phyloP scores from a whole-genome alignment of 805 yeast genomes.

The Cyberlindnera suaveolens region DNA sequence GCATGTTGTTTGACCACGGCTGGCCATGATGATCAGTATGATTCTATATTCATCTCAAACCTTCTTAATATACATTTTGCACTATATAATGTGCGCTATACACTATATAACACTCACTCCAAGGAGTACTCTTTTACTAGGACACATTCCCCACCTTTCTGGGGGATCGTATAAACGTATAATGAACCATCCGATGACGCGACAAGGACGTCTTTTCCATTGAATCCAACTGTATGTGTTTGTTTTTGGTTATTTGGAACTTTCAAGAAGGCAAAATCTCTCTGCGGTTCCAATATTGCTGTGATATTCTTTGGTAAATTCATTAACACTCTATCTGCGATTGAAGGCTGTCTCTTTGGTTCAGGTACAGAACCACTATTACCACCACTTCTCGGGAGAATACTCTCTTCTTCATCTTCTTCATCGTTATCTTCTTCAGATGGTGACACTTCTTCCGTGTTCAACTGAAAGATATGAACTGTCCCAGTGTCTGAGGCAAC shows the following conservation, averaged over 20 bases:
- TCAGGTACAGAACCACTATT: neutral
- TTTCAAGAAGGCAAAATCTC: conserved; percentile 58
- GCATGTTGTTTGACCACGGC: conserved; percentile 86
- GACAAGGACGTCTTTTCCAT: conserved; percentile 15
- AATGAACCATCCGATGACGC: conserved; percentile 41
- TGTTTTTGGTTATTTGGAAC: conserved; percentile 20
- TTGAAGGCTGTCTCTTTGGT: conserved; percentile 14
- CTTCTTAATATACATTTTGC: neutral
- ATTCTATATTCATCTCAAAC: neutral
- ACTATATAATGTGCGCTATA: no score
- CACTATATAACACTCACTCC: conserved; percentile 2
- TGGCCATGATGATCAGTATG: conserved; percentile 23
- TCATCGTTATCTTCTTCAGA: conserved; percentile 4
- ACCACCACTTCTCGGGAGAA: conserved; percentile 9
- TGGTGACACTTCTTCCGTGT: neutral
- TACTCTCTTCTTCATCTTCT: conserved; percentile 10
- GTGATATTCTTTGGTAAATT: conserved; percentile 27
- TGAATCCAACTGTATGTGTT: conserved; percentile 13
- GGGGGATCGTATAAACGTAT: conserved; percentile 51
- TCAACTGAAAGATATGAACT: conserved; percentile 49
- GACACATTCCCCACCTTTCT: conserved; percentile 62
- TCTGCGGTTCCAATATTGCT: conserved; percentile 56
- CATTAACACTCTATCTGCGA: conserved; percentile 20
- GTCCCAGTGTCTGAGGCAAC: conserved; percentile 62
- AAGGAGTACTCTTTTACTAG: conserved; percentile 44